Conservation (phyloP, 78 protist genomes). For the Thecamonas trahens region DNA sequence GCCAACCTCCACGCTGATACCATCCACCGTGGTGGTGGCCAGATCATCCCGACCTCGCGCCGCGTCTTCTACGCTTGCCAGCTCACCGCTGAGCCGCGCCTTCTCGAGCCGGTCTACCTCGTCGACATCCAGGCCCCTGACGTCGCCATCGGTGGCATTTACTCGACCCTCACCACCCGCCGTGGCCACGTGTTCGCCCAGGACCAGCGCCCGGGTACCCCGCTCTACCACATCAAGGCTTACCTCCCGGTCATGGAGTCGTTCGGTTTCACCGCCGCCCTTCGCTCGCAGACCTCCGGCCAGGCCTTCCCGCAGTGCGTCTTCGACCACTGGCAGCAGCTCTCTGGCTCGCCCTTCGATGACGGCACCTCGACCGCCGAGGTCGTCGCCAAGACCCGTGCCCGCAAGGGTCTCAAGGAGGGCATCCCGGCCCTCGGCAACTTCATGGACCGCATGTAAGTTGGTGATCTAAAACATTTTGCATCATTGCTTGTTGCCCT, state of each 20-base stretch:
- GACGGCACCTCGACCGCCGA: conserved; percentile 36
- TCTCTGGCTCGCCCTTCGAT: conserved; percentile 70
- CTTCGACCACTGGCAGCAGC: conserved; percentile 92
- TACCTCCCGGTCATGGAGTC: conserved; percentile 98
- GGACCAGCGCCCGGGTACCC: conserved; percentile 80
- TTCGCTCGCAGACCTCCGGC: conserved; percentile 95
- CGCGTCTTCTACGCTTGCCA: conserved; percentile 77
- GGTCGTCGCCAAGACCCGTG: conserved; percentile 57
- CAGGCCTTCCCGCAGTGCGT: conserved; percentile 99
- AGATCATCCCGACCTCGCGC: conserved; percentile 87
- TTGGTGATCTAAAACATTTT: neutral
- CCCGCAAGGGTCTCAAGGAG: conserved; percentile 92
- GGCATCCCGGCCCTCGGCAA: conserved; percentile 59
- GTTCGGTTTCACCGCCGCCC: conserved; percentile 97
- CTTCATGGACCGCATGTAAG: conserved; percentile 64
- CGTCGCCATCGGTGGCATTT: conserved; percentile 86
- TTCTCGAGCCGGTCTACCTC: conserved; percentile 93
- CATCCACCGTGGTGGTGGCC: conserved; percentile 97
- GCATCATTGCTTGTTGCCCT: too few species aligned
- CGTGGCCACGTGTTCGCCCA: conserved; percentile 90
- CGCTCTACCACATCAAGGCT: conserved; percentile 82
- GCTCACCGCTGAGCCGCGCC: conserved; percentile 77
- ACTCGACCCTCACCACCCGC: conserved; percentile 77
- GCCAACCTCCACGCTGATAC: conserved; percentile 97
- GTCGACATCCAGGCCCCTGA: conserved; percentile 86